Conservation (phyloP, 257 asterid species). For the Osmanthus fragrans region DNA sequence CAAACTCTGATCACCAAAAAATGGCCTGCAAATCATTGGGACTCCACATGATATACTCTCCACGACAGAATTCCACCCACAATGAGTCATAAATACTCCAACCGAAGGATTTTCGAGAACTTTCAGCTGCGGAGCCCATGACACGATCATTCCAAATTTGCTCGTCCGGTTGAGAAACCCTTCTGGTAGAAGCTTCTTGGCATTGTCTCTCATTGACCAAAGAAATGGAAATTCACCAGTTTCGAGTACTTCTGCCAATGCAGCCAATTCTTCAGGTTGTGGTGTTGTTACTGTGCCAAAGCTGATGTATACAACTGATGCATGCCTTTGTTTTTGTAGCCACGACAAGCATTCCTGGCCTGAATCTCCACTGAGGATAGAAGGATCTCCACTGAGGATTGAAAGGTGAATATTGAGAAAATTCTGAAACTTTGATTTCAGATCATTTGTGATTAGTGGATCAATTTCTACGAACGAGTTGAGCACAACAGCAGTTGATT, state of each 20-base stretch:
- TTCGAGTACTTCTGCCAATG: constrained; percentile 65
- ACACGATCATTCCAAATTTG: constrained; percentile 41
- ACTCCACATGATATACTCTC: constrained; percentile 58
- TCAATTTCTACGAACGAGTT: constrained; percentile 25
- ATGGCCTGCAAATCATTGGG: constrained; percentile 71
- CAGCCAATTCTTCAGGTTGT: constrained; percentile 49
- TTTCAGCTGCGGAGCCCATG: constrained; percentile 70
- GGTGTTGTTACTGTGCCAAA: constrained; percentile 63
- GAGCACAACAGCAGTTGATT: constrained; percentile 36
- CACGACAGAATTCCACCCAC: constrained; percentile 76
- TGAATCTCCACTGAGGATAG: background rate
- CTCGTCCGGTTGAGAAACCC: constrained; percentile 51
- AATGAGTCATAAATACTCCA: constrained; percentile 64
- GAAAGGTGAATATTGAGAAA: constrained; percentile 33
- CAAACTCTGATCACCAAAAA: constrained; percentile 64
- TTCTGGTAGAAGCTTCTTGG: constrained; percentile 40
- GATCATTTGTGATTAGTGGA: constrained; percentile 22
- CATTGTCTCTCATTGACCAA: constrained; percentile 53
- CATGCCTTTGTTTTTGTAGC: constrained; percentile 19
- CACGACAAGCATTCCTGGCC: constrained; percentile 32
- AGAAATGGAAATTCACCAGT: constrained; percentile 44
- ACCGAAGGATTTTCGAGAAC: constrained; percentile 44
- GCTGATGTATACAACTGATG: constrained; percentile 59
- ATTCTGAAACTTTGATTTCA: constrained; percentile 24
- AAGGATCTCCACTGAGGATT: background rate